phyloP scores from a whole-genome alignment of 176 grass and related monocot species.

The Musa acuminata region DNA sequence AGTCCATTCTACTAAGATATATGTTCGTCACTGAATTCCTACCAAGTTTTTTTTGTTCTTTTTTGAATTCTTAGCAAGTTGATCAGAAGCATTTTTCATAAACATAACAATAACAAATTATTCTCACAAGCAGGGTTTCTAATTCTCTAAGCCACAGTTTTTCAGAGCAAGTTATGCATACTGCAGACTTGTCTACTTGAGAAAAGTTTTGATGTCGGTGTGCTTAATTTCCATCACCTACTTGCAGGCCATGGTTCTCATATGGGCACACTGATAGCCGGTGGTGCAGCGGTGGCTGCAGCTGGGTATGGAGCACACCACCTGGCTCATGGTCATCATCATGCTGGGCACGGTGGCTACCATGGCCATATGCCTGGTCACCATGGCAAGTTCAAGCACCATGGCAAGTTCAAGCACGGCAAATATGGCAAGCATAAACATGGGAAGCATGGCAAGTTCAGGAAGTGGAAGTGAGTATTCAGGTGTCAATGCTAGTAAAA shows the following conservation, averaged over 20 bases:
- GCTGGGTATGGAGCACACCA: constrained; percentile 62
- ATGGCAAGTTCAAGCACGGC: constrained; percentile 40
- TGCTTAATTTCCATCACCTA: background rate
- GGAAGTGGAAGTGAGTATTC: constrained; percentile 70
- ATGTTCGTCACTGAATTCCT: too few species aligned
- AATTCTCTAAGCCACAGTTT: background rate
- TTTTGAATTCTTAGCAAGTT: too few species aligned
- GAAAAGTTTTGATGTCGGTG: too few species aligned
- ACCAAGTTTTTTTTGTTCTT: too few species aligned
- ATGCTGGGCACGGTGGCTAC: constrained; percentile 14
- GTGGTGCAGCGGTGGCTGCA: constrained; percentile 57
- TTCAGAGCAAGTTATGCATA: background rate
- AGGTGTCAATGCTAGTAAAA: background rate
- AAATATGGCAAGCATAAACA: constrained; percentile 62
- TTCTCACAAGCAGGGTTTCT: too few species aligned
- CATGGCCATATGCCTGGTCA: constrained; percentile 7
- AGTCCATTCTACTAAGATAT: background rate
- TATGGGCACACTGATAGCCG: constrained; percentile 44
- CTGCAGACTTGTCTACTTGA: too few species aligned
- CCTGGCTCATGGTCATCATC: constrained; percentile 24
- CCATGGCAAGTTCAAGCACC: constrained; percentile 17
- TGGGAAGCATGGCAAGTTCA: constrained; percentile 62
- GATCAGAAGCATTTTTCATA: too few species aligned
- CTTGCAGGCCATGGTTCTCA: constrained; percentile 33
- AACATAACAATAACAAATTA: too few species aligned